These are phyloP conservation scores for Cyberlindnera americana DNA, from an alignment of 805 yeast species.

Conservation along the genomic window DNA sequence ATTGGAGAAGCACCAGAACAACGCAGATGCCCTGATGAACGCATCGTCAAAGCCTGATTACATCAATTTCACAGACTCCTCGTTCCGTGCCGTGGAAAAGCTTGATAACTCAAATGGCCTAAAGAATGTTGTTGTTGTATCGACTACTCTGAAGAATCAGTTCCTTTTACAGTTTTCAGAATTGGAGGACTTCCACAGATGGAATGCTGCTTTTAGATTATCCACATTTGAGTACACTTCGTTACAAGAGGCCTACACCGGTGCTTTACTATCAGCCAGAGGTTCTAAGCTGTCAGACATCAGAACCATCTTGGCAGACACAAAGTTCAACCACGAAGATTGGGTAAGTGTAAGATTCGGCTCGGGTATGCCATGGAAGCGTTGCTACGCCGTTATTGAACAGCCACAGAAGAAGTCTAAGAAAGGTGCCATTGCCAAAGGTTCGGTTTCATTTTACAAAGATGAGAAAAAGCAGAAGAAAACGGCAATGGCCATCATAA, in stretches of 20 bases:
- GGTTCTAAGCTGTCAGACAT: constrained; percentile 88
- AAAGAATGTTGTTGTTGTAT: constrained; percentile 73
- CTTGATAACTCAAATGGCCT: constrained; percentile 64
- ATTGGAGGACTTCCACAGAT: constrained; percentile 56
- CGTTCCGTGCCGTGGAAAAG: constrained; percentile 64
- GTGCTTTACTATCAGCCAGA: constrained; percentile 86
- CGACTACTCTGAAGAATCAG: constrained; percentile 89
- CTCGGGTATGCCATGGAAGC: constrained; percentile 96
- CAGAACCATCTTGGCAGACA: constrained; percentile 76
- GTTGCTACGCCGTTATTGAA: constrained; percentile 87
- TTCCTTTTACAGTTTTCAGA: constrained; percentile 76
- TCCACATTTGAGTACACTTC: constrained; percentile 76
- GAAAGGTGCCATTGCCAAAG: constrained; percentile 39
- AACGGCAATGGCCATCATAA: constrained; percentile 74
- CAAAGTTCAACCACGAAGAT: constrained; percentile 83
- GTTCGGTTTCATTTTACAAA: constrained; percentile 59
- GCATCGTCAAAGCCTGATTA: constrained; percentile 78
- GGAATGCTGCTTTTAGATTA: constrained; percentile 83
- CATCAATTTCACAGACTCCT: constrained; percentile 87
- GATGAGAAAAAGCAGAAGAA: constrained; percentile 72
- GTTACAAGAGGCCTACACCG: constrained; percentile 94
- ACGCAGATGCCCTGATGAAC: constrained; percentile 44
- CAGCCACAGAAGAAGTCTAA: constrained; percentile 52
- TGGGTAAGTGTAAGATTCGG: constrained; percentile 96
- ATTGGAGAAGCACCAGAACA: constrained; percentile 47